Evolutionary conservation across 1,284 basidiomycete genomes (phyloP).

Genomic region (Ceratorhiza oryzae-sativae): DNA sequence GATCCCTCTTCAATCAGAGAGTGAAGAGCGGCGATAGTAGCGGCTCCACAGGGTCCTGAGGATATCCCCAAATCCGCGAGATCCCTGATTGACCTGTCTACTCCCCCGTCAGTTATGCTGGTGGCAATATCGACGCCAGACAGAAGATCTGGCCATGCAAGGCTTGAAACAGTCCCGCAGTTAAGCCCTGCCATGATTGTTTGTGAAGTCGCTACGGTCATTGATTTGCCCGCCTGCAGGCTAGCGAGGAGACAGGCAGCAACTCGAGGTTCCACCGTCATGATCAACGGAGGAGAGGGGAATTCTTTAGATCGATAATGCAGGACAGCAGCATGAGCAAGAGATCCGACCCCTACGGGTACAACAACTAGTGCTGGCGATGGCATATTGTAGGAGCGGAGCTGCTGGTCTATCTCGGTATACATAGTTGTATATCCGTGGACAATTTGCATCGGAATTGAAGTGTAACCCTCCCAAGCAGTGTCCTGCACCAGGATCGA

Average conservation of each 20-base stretch:
- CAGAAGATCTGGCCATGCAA: slow-evolving; percentile 40
- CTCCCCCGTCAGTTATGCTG: slow-evolving; percentile 36
- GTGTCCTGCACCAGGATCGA: slow-evolving; percentile 40
- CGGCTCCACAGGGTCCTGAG: slow-evolving; percentile 41
- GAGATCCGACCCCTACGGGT: slow-evolving; percentile 41
- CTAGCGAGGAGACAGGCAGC: slow-evolving; percentile 37
- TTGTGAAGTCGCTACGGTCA: slow-evolving; percentile 16
- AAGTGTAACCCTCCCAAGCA: slow-evolving; percentile 38
- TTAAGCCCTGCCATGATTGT: slow-evolving; percentile 43
- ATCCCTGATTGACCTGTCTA: slow-evolving; percentile 33
- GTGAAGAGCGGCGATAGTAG: slow-evolving; percentile 36
- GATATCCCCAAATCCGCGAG: slow-evolving; percentile 17
- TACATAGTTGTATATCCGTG: slow-evolving; percentile 41
- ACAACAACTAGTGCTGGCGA: slow-evolving; percentile 34
- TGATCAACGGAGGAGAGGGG: slow-evolving; percentile 18
- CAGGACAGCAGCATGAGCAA: slow-evolving; percentile 40
- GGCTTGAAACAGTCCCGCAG: slow-evolving; percentile 41
- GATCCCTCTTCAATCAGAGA: neutral
- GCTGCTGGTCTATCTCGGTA: slow-evolving; percentile 39
- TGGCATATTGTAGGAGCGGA: neutral
- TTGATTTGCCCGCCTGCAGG: slow-evolving; percentile 24
- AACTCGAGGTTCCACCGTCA: slow-evolving; percentile 40
- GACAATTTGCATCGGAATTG: slow-evolving; percentile 39
- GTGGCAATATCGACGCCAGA: slow-evolving; percentile 35
- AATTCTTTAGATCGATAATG: slow-evolving; percentile 32